A percentile compares a stretch with the other conserved stretches of the same genome.
These are phyloP conservation scores for Fomitopsis palustris DNA, from an alignment of 1,284 basidiomycete species.

Conservation along the genomic window DNA sequence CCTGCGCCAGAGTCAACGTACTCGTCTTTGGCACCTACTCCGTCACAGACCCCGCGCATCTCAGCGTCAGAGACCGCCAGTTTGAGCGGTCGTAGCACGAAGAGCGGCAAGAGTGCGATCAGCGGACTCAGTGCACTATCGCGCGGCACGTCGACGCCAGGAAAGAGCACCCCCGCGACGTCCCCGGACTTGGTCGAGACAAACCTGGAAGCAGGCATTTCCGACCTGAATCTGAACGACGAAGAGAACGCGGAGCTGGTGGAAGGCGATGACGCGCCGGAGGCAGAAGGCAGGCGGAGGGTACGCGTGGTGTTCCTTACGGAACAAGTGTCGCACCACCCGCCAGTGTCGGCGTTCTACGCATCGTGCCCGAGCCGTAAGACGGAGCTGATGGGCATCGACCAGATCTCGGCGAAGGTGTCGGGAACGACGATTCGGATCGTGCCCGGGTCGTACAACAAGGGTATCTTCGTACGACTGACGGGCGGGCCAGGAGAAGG, in stretches of 20 bases:
- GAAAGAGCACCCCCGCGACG: slow-evolving; percentile 42
- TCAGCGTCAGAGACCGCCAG: slow-evolving; percentile 49
- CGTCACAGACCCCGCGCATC: slow-evolving; percentile 24
- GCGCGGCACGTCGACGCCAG: slow-evolving; percentile 49
- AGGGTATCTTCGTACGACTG: slow-evolving; percentile 84
- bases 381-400: slow-evolving; percentile 75
- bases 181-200: slow-evolving; percentile 44
- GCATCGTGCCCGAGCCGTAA: slow-evolving; percentile 73
- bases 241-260: slow-evolving; percentile 28
- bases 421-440: slow-evolving; percentile 85
- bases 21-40: slow-evolving; percentile 24
- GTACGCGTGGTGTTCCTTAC: slow-evolving; percentile 72
- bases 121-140: slow-evolving; percentile 54
- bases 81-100: slow-evolving; percentile 42
- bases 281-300: slow-evolving; percentile 25
- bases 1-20: slow-evolving; percentile 27
- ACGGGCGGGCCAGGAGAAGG: slow-evolving; percentile 75
- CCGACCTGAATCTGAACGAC: slow-evolving; percentile 53
- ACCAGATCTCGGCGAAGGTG: slow-evolving; percentile 92
- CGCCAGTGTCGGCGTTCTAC: slow-evolving; percentile 88
- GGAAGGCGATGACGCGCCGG: slow-evolving; percentile 21
- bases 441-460: slow-evolving; percentile 78
- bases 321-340: slow-evolving; percentile 94
- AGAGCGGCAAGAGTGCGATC: slow-evolving; percentile 53
- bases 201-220: slow-evolving; percentile 49